Evolutionary conservation across 352 stramenopile species (phyloP), one percentile per base, ranked within the genome.

Genomic region (Phytopythium ostracodes): DNA sequence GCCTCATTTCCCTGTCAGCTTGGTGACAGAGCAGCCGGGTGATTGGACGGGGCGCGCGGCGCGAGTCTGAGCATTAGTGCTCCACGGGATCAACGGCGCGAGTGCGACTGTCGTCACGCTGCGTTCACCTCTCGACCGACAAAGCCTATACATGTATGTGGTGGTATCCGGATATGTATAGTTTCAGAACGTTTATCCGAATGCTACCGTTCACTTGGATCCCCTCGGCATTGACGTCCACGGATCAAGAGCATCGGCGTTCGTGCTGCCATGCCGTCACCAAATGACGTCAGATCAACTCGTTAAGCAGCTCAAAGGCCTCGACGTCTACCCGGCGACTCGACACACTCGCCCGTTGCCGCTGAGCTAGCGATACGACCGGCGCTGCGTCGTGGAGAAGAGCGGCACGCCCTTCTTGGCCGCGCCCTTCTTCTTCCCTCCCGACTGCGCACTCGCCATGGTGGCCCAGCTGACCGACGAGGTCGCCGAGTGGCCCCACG

Each of bases 371-470:
- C 83, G 83, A 56, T 92, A 92, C 36, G 83, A 92, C 12, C 83
- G 79, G 33, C 81, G 79, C 64, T 92, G 83, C 20, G 71, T 76
- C 7, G 83, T 92, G 0, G 83, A 91, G 49, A 92, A 92, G 7
- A 92, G 58, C 11, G 70, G 70, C 31, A 86, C 73, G n/a, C 80
- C 81, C 63, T 92, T 92, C 71, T 91, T 89, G 64, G 71, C 70
- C 2, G 55, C 53, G 20, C 72, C 72, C 62, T 88, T 89, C 69
- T 85, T 90, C 60, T 88, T 89, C 44, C 75, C 64, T 14, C 75
- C 70, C 49, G 68, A 70, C 31, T 60, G 64, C 1, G 25, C 24
- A 60, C 36, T 53, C 9, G 73, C 47, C 47, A 36, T 36, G 17
- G 47, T 58, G 40, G 64, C 57, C 64, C 73, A 71, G 11, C 75